phyloP scores from a whole-genome alignment of 2,329 filamentous ascomycete species.

The Aspergillus niger region DNA sequence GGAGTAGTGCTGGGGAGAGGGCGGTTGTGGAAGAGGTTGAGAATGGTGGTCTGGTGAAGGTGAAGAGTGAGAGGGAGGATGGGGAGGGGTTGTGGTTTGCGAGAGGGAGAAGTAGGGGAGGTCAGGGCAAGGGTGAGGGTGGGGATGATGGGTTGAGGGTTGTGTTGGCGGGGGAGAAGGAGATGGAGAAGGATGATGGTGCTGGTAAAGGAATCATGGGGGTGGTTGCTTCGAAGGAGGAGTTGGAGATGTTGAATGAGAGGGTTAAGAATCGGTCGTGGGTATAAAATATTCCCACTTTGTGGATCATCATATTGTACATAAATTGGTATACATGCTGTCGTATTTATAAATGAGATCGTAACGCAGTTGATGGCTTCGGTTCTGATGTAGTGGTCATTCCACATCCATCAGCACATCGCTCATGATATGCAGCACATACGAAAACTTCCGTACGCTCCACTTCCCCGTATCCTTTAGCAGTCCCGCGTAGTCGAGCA shows the following conservation, averaged over 20 bases:
- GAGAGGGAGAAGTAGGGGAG: background rate
- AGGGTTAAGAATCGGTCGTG: conserved; percentile 17
- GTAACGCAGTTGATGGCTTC: no score
- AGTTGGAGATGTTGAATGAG: conserved; percentile 20
- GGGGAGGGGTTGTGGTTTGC: conserved; percentile 14
- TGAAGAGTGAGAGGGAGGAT: conserved; percentile 5
- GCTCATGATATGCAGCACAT: conserved; percentile 59
- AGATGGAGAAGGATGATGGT: background rate
- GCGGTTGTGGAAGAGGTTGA: background rate
- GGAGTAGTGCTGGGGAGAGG: background rate
- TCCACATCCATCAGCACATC: conserved; percentile 47
- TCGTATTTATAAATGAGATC: background rate
- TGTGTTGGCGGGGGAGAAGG: conserved; percentile 21
- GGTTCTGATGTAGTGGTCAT: conserved; percentile 16
- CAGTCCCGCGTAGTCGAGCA: conserved; percentile 55
- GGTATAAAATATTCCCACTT: background rate
- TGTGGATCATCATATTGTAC: conserved; percentile 1
- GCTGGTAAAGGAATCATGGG: conserved; percentile 9
- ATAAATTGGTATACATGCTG: background rate
- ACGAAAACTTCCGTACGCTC: conserved; percentile 53
- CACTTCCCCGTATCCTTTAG: conserved; percentile 57
- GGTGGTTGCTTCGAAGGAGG: conserved; percentile 19
- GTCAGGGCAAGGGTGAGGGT: background rate
- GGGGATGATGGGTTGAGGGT: conserved; percentile 14
- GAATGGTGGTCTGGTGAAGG: conserved; percentile 2